Evolutionary conservation across 805 yeast genomes (phyloP).

Genomic region (Lachancea waltii): DNA sequence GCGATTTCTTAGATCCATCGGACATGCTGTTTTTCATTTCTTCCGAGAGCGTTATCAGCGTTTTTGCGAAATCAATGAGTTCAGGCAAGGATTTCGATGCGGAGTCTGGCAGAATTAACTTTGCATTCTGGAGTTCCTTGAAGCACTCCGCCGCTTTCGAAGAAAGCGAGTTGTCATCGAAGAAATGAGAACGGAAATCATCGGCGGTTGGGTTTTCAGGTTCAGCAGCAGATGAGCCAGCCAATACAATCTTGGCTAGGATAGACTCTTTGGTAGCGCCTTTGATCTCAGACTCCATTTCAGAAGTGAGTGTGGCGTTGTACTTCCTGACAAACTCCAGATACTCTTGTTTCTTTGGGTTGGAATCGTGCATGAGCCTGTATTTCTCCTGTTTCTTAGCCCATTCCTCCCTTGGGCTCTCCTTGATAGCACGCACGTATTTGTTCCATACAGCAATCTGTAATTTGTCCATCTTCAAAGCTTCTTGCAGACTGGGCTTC

Average conservation of each 20-base stretch:
- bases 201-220: slow-evolving; percentile 21
- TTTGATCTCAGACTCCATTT: slow-evolving; percentile 19
- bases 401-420: slow-evolving; percentile 37
- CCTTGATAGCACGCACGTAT: slow-evolving; percentile 51
- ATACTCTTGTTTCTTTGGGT: slow-evolving; percentile 23
- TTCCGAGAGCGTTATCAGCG: slow-evolving; percentile 18
- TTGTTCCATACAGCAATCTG: slow-evolving; percentile 75
- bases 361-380: slow-evolving; percentile 20
- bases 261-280: slow-evolving; percentile 42
- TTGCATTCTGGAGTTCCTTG: slow-evolving; percentile 21
- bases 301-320: slow-evolving; percentile 20
- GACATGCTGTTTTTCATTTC: slow-evolving; percentile 20
- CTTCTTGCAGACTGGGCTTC: slow-evolving; percentile 68
- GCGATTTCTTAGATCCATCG: slow-evolving; percentile 19
- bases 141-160: slow-evolving; percentile 19
- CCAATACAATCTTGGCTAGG: slow-evolving; percentile 38
- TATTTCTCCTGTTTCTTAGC: slow-evolving; percentile 20
- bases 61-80: slow-evolving; percentile 11
- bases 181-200: slow-evolving; percentile 36
- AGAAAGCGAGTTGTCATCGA: slow-evolving; percentile 23
- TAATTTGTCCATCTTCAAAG: slow-evolving; percentile 60
- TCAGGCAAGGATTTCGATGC: slow-evolving; percentile 13
- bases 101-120: slow-evolving; percentile 12
- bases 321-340: slow-evolving; percentile 21
- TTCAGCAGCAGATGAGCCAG: slow-evolving; percentile 17